These are phyloP conservation scores for Blastomyces silverae DNA, from an alignment of 2,329 filamentous ascomycete genomes.

Conservation along the genomic window DNA sequence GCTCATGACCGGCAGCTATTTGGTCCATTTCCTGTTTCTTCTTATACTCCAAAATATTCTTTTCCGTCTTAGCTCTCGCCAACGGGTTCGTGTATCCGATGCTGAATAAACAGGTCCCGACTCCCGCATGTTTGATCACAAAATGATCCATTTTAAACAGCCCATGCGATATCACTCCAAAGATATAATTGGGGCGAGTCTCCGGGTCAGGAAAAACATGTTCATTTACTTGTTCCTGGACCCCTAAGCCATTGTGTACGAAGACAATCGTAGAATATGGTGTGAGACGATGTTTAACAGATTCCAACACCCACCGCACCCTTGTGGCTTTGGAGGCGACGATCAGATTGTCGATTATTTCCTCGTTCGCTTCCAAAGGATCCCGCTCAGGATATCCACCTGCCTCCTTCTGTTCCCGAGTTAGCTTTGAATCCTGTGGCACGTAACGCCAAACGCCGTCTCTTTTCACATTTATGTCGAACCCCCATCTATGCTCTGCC, in stretches of 20 bases:
- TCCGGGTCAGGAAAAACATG: slow-evolving; percentile 61
- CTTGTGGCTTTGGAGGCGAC: slow-evolving; percentile 67
- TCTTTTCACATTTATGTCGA: slow-evolving; percentile 39
- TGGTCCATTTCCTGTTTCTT: background rate
- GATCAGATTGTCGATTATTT: slow-evolving; percentile 65
- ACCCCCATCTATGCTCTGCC: slow-evolving; percentile 40
- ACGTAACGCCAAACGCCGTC: slow-evolving; percentile 29
- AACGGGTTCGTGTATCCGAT: slow-evolving; percentile 33
- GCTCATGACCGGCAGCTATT: background rate
- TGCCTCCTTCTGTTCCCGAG: slow-evolving; percentile 16
- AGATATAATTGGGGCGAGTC: slow-evolving; percentile 65
- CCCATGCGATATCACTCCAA: slow-evolving; percentile 60
- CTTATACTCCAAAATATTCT: slow-evolving; percentile 13
- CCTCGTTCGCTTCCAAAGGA: slow-evolving; percentile 29
- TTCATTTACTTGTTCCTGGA: slow-evolving; percentile 69
- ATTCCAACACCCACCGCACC: slow-evolving; percentile 59
- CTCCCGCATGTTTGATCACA: slow-evolving; percentile 51
- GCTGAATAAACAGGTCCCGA: slow-evolving; percentile 54
- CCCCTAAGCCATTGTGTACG: slow-evolving; percentile 73
- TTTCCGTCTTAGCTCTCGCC: slow-evolving; percentile 20
- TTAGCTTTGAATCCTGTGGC: slow-evolving; percentile 14
- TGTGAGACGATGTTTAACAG: slow-evolving; percentile 61
- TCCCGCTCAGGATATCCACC: slow-evolving; percentile 1
- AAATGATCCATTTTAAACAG: slow-evolving; percentile 47
- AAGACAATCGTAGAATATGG: slow-evolving; percentile 65